Percentiles rank a stretch among this genome's conserved stretches.
These are phyloP conservation scores for Aspergillus bridgeri DNA, from an alignment of 495 filamentous ascomycete genomes.

Conservation along the genomic window DNA sequence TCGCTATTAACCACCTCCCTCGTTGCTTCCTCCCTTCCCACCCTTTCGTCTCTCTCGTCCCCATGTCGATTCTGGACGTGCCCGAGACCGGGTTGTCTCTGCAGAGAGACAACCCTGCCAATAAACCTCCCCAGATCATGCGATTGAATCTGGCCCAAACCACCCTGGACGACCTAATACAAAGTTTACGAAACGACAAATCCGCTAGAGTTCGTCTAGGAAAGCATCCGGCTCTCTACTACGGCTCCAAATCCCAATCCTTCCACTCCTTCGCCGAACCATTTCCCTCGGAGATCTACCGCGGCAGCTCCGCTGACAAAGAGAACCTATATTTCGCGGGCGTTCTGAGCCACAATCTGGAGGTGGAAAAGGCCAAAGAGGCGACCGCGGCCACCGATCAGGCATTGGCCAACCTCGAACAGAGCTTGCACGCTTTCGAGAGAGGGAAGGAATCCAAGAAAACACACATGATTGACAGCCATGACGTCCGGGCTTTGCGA, in stretches of 20 bases:
- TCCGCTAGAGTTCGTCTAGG: slow-evolving; percentile 49
- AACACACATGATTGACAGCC: slow-evolving; percentile 40
- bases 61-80: slow-evolving; percentile 43
- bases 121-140: slow-evolving; percentile 49
- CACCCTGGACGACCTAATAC: slow-evolving; percentile 68
- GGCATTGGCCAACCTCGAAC: slow-evolving; percentile 56
- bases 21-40: slow-evolving; percentile 7
- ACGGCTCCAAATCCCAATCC: slow-evolving; percentile 49
- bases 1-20: slow-evolving; percentile 8
- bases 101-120: slow-evolving; percentile 36
- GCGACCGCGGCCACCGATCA: slow-evolving; percentile 50
- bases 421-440: slow-evolving; percentile 44
- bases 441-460: slow-evolving; percentile 53
- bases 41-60: slow-evolving; percentile 18
- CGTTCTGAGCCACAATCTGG: slow-evolving; percentile 53
- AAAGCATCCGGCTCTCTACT: slow-evolving; percentile 49
- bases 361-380: slow-evolving; percentile 53
- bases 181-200: slow-evolving; percentile 59
- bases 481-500: slow-evolving; percentile 36
- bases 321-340: slow-evolving; percentile 52
- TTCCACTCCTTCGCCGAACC: slow-evolving; percentile 48
- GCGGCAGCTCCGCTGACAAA: slow-evolving; percentile 30
- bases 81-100: slow-evolving; percentile 50
- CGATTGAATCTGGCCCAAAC: slow-evolving; percentile 62
- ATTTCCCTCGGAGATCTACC: slow-evolving; percentile 53